phyloP scores from a whole-genome alignment of 805 yeast species.

The Metschnikowia hibisci region DNA sequence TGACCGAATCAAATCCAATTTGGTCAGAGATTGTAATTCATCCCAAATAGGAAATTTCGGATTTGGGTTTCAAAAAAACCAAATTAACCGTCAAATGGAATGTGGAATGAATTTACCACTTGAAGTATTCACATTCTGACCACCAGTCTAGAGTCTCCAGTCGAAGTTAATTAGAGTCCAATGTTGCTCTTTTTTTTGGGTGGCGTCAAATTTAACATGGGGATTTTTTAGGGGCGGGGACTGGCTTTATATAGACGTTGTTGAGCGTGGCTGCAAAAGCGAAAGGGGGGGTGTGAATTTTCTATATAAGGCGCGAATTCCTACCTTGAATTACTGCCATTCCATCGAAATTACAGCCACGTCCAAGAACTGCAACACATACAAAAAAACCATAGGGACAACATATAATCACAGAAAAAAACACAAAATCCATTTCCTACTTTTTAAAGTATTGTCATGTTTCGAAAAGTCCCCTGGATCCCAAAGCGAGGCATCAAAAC shows the following conservation, averaged over 20 bases:
- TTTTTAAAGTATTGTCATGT: background rate
- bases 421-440: background rate
- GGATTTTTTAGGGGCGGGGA: background rate
- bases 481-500: conserved; percentile 41
- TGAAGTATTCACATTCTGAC: no score
- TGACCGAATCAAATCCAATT: no score
- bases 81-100: no score
- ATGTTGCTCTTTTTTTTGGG: no score
- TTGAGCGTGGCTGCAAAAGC: conserved; percentile 4
- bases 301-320: conserved; percentile 2
- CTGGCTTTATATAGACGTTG: background rate
- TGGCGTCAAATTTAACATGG: no score
- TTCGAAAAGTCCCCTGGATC: background rate
- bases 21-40: no score
- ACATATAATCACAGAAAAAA: background rate
- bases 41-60: no score
- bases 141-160: no score
- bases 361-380: background rate
- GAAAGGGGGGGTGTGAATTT: background rate
- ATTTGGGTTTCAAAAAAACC: no score
- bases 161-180: no score
- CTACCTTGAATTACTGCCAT: background rate
- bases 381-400: background rate
- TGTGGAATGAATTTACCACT: no score
- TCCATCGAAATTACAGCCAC: background rate